Percentiles rank a stretch among this genome's conserved stretches.
Evolutionary conservation across 139 green algal species (phyloP).

Genomic region (Eudorina sp.): DNA sequence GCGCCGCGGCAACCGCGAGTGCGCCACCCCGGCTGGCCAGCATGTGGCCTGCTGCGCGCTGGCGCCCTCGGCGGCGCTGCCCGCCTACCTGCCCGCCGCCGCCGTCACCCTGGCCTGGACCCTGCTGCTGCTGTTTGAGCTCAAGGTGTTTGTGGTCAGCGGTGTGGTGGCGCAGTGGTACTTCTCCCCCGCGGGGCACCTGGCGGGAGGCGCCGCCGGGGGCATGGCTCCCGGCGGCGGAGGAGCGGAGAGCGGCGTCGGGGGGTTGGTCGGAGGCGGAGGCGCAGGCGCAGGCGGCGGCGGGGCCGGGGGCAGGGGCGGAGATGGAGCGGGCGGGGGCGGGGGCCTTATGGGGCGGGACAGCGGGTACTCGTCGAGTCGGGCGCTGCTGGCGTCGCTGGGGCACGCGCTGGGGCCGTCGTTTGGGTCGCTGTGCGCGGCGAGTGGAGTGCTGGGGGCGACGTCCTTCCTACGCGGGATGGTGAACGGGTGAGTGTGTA

Average conservation of each 20-base stretch:
- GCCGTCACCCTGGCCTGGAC: conserved; percentile 13
- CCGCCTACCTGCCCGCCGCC: conserved; percentile 11
- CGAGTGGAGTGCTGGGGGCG: conserved; percentile 21
- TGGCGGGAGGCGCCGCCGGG: neutral
- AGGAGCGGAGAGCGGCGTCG: neutral
- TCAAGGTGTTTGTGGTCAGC: conserved; percentile 41
- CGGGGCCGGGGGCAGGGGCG: neutral
- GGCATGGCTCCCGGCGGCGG: neutral
- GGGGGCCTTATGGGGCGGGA: neutral
- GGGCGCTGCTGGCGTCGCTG: conserved; percentile 32
- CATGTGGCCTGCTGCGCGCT: conserved; percentile 23
- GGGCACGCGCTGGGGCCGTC: conserved; percentile 42
- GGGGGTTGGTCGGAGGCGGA: neutral
- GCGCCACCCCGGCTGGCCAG: conserved; percentile 1
- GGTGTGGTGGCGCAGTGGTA: conserved; percentile 41
- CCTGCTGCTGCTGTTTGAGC: conserved; percentile 34
- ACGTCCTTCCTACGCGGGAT: neutral
- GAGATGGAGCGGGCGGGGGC: neutral
- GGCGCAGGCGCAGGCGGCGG: neutral
- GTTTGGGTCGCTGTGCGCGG: conserved; percentile 31
- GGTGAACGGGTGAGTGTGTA: conserved; percentile 23
- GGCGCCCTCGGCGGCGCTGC: neutral
- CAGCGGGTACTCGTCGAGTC: neutral
- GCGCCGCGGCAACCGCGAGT: conserved; percentile 16
- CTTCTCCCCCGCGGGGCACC: conserved; percentile 17